A percentile compares a stretch with the other conserved stretches of the same genome.
phyloP scores from a whole-genome alignment of 2,329 filamentous ascomycete genomes.

The Fusarium albidum region DNA sequence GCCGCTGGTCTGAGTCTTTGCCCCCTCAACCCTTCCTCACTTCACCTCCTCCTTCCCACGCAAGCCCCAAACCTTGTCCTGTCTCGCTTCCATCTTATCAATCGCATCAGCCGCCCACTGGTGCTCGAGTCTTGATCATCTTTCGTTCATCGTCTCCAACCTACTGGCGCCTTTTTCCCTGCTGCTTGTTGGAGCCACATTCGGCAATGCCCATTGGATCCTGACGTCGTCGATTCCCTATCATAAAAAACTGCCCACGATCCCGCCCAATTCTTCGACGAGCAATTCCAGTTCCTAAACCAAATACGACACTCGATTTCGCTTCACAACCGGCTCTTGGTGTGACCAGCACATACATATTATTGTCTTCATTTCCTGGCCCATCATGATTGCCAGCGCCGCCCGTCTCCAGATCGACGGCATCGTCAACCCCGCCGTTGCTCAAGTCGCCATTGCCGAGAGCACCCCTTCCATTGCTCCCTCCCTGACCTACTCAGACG shows the following conservation, averaged over 20 bases:
- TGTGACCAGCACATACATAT: slow-evolving; percentile 27
- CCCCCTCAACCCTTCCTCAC: slow-evolving; percentile 27
- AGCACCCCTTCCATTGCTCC: slow-evolving; percentile 63
- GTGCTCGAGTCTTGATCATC: background rate
- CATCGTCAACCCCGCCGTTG: slow-evolving; percentile 50
- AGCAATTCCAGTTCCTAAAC: slow-evolving; percentile 28
- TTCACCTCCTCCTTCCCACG: slow-evolving; percentile 13
- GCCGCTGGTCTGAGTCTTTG: slow-evolving; percentile 31
- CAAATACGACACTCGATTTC: slow-evolving; percentile 14
- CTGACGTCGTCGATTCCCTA: slow-evolving; percentile 36
- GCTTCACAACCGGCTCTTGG: slow-evolving; percentile 7
- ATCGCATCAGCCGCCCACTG: slow-evolving; percentile 25
- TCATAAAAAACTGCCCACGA: slow-evolving; percentile 16
- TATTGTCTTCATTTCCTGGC: too few relatives aligned
- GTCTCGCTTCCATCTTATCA: slow-evolving; percentile 27
- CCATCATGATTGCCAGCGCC: slow-evolving; percentile 42
- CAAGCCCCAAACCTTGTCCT: slow-evolving; percentile 1
- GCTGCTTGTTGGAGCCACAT: slow-evolving; percentile 5
- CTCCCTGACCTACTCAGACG: slow-evolving; percentile 69
- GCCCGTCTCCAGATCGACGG: slow-evolving; percentile 37
- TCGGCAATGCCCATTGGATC: slow-evolving; percentile 37
- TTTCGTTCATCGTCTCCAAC: background rate
- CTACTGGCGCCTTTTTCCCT: slow-evolving; percentile 14
- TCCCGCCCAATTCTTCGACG: slow-evolving; percentile 26
- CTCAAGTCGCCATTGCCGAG: slow-evolving; percentile 56